These are phyloP conservation scores for Corynespora cassiicola DNA, from an alignment of 2,329 filamentous ascomycete genomes.

Conservation along the genomic window DNA sequence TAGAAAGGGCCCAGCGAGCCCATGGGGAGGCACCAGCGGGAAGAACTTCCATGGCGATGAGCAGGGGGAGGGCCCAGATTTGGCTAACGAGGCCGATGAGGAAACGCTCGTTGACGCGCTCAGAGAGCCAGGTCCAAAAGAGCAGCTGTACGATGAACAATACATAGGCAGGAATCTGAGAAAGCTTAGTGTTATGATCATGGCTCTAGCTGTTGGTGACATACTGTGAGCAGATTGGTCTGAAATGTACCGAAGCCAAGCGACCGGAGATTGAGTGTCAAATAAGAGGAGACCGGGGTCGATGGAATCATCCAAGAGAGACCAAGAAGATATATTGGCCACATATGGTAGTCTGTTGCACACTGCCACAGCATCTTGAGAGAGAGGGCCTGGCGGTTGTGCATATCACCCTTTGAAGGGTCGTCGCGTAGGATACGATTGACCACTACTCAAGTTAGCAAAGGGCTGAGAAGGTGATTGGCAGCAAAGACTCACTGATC, in stretches of 20 bases:
- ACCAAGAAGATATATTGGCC: slow-evolving; percentile 47
- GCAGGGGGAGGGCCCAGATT: slow-evolving; percentile 47
- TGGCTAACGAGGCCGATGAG: slow-evolving; percentile 51
- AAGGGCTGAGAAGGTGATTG: background rate
- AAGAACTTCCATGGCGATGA: slow-evolving; percentile 45
- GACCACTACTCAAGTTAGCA: slow-evolving; percentile 52
- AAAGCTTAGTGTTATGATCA: slow-evolving; percentile 3
- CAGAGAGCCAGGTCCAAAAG: slow-evolving; percentile 57
- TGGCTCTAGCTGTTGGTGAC: slow-evolving; percentile 1
- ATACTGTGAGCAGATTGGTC: slow-evolving; percentile 45
- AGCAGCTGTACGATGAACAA: slow-evolving; percentile 58
- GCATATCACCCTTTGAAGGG: slow-evolving; percentile 66
- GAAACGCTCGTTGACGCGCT: slow-evolving; percentile 59
- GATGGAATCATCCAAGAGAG: slow-evolving; percentile 44
- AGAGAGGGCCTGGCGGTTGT: slow-evolving; percentile 63
- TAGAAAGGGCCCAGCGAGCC: slow-evolving; percentile 46
- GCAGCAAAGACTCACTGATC: slow-evolving; percentile 52
- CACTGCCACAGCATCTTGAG: slow-evolving; percentile 57
- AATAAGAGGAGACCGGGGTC: slow-evolving; percentile 37
- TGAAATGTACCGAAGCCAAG: slow-evolving; percentile 46
- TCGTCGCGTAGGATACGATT: slow-evolving; percentile 66
- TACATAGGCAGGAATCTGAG: slow-evolving; percentile 52
- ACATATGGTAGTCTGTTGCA: slow-evolving; percentile 64
- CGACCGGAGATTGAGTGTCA: slow-evolving; percentile 43
- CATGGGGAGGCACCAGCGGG: slow-evolving; percentile 40